Evolutionary conservation across 2,329 filamentous ascomycete species (phyloP).

Genomic region (Colletotrichum sojae): DNA sequence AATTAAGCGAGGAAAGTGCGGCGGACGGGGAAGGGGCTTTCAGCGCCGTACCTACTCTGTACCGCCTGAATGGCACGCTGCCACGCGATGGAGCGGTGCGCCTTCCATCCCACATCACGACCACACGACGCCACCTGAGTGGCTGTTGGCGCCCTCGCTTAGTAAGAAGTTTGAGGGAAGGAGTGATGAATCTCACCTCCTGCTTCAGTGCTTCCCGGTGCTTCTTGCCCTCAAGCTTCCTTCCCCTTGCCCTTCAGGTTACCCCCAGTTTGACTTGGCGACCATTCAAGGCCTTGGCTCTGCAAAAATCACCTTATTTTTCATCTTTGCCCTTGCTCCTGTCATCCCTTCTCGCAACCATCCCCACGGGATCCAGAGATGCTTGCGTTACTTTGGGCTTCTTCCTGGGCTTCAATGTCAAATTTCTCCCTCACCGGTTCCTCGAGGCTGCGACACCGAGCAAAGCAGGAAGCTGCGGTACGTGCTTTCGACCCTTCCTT

Average conservation of each 20-base stretch:
- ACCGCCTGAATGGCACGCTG: slow-evolving; percentile 31
- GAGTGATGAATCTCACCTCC: not conserved
- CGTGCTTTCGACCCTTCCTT: not conserved
- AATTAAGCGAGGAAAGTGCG: slow-evolving; percentile 11
- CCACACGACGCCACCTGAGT: slow-evolving; percentile 1
- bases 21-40: slow-evolving; percentile 14
- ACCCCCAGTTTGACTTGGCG: slow-evolving; percentile 37
- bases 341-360: slow-evolving; percentile 26
- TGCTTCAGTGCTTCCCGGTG: not conserved
- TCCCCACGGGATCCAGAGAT: slow-evolving; percentile 16
- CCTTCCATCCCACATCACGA: not conserved
- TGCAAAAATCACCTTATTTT: slow-evolving; percentile 41
- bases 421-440: not conserved
- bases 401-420: not conserved
- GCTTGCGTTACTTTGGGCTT: not conserved
- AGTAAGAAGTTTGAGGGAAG: not conserved
- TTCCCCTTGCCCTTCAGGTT: not conserved
- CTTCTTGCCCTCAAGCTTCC: not conserved
- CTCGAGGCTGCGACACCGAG: slow-evolving; percentile 5
- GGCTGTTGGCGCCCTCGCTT: not conserved
- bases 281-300: slow-evolving; percentile 35
- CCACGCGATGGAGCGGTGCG: not conserved
- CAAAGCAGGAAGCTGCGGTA: slow-evolving; percentile 4
- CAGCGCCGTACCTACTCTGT: slow-evolving; percentile 26
- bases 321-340: slow-evolving; percentile 2